Evolutionary conservation across 352 stramenopile genomes (phyloP), one percentile per base, ranked within the genome.

Genomic region (Globisporangium nagaii): DNA sequence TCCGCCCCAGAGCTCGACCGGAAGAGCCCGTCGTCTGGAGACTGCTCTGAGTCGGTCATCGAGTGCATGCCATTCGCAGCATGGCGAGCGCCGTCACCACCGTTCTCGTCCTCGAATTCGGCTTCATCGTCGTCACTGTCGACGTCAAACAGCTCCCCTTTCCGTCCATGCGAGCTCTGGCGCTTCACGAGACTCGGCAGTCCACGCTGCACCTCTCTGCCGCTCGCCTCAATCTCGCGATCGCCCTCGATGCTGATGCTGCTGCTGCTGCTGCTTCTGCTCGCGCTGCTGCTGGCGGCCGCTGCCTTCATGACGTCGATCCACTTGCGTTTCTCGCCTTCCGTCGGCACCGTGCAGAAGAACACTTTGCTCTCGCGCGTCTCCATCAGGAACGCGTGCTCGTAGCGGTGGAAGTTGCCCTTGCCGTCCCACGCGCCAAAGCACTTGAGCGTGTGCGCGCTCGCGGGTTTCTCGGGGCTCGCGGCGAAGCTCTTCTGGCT

Each of bases 401-500:
- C 62, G 60, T 93, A 90, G 27, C 65, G 79, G 47, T 88, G 75
- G 48, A 93, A 88, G 25, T 78, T 83, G 30, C 76, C 80, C 42
- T 86, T 85, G 45, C 84, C 84, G 54, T 86, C 71, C 84, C 84
- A 93, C 45, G 84, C 78, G 22, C 71, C 76, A 40, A 93, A 71
- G 55, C 79, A 79, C 57, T 90, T 86, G 35, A 93, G 60, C 35
- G 71, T 62, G 54, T 88, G 65, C 20, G 73, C 66, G 36, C 71
- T 83, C 46, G 79, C 52, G 13, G 81, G 77, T 51, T 76, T 73
- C 39, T 75, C 60, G 3, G 76, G 71, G n/a, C 71, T 58, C 28
- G 65, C 63, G 37, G 64, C 47, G 60, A 84, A 88, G 20, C 41
- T 57, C 27, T 65, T 63, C 17, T 65, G 59, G 37, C 50, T 74